phyloP scores from a whole-genome alignment of 2,329 filamentous ascomycete species.

The Cladosporium phlei region DNA sequence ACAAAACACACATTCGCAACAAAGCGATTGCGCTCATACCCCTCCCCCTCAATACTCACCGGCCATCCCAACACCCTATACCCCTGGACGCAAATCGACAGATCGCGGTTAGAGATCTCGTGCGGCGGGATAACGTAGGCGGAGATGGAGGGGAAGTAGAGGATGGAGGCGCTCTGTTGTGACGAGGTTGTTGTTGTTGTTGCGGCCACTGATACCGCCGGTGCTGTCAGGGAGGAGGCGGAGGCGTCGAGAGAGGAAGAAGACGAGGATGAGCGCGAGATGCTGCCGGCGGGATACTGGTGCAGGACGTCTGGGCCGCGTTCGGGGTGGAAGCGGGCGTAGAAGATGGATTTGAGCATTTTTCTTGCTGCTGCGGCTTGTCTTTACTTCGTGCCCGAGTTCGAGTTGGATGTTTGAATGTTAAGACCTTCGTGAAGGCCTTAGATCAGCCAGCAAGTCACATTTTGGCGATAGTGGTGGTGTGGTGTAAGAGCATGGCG shows the following conservation, averaged over 20 bases:
- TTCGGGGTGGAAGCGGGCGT: conserved; percentile 61
- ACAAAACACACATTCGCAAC: conserved; percentile 97
- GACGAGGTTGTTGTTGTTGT: too few species aligned
- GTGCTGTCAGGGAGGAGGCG: background rate
- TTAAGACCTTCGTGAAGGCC: background rate
- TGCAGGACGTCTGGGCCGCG: conserved; percentile 30
- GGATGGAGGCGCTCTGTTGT: conserved; percentile 12
- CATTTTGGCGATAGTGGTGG: background rate
- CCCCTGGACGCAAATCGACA: conserved; percentile 70
- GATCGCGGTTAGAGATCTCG: conserved; percentile 87
- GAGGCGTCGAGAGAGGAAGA: background rate
- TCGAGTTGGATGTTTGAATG: background rate
- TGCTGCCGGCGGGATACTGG: conserved; percentile 26
- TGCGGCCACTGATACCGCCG: background rate
- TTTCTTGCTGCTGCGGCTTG: background rate
- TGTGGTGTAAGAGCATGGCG: too few species aligned
- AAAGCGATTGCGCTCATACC: conserved; percentile 80
- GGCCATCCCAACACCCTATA: conserved; percentile 83
- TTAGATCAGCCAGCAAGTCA: background rate
- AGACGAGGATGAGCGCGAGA: conserved; percentile 14
- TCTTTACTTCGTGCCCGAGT: background rate
- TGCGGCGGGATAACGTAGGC: conserved; percentile 93
- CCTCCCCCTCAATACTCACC: conserved; percentile 72
- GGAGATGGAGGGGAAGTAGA: conserved; percentile 69
- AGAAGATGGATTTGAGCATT: conserved; percentile 63